phyloP scores from a whole-genome alignment of 1,284 basidiomycete genomes.

The Microbotryum silenes-acaulis region DNA sequence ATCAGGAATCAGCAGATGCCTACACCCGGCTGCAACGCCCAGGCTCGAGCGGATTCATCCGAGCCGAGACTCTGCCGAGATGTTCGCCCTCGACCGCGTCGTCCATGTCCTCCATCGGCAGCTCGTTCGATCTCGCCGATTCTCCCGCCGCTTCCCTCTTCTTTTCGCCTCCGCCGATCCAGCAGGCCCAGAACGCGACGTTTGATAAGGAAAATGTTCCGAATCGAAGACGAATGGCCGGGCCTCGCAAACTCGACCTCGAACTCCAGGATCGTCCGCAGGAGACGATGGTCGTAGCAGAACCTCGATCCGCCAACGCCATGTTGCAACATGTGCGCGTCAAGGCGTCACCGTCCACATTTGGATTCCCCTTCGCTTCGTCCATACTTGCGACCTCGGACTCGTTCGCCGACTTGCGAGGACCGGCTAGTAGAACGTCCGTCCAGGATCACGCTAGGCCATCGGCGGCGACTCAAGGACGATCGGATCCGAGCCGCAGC shows the following conservation, averaged over 20 bases:
- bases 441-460: neutral
- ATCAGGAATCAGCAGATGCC: too few species aligned
- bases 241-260: constrained; percentile 2
- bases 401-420: constrained; percentile 23
- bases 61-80: too few species aligned
- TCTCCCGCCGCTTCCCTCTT: neutral
- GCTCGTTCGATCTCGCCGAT: too few species aligned
- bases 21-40: too few species aligned
- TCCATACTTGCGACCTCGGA: constrained; percentile 11
- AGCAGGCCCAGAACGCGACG: too few species aligned
- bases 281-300: too few species aligned
- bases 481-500: neutral
- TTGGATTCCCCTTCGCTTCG: constrained; percentile 7
- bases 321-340: constrained; percentile 3
- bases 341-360: neutral
- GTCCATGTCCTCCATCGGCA: too few species aligned
- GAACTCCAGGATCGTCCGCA: neutral
- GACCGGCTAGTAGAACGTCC: neutral
- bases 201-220: too few species aligned
- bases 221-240: too few species aligned
- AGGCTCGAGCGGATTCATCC: too few species aligned
- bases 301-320: too few species aligned
- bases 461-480: neutral
- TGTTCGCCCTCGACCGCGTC: too few species aligned
- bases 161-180: neutral